These are phyloP conservation scores for Arabidopsis lyrata DNA, from an alignment of 441 rosid genomes.

Conservation along the genomic window DNA sequence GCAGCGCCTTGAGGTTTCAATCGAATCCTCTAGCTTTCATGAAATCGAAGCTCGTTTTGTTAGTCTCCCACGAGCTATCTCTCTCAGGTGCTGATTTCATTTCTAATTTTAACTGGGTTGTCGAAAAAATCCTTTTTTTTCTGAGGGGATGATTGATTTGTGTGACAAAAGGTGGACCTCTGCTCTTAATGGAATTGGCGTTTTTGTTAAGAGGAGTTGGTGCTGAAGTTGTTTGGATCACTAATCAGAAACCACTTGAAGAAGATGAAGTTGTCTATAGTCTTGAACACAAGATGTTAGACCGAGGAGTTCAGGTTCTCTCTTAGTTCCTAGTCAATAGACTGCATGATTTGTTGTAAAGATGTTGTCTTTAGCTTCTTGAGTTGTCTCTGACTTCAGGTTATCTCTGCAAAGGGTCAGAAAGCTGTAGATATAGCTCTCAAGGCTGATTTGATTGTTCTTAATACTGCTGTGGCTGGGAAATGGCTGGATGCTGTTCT, in stretches of 20 bases:
- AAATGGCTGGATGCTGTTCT: slow-evolving; percentile 88
- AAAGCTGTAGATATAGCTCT: slow-evolving; percentile 67
- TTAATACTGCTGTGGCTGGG: slow-evolving; percentile 94
- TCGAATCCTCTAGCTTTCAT: slow-evolving; percentile 70
- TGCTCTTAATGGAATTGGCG: slow-evolving; percentile 87
- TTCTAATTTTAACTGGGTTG: not conserved
- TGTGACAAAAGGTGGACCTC: slow-evolving; percentile 64
- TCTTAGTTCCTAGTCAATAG: not conserved
- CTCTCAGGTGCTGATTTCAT: slow-evolving; percentile 59
- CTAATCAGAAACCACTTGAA: slow-evolving; percentile 69
- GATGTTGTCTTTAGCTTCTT: not conserved
- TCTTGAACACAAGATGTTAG: slow-evolving; percentile 82
- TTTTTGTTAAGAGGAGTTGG: slow-evolving; percentile 80
- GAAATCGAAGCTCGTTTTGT: slow-evolving; percentile 79
- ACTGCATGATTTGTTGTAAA: not conserved
- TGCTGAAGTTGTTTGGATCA: slow-evolving; percentile 80
- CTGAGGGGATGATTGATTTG: slow-evolving; percentile 13
- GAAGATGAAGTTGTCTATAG: slow-evolving; percentile 64
- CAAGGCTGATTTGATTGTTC: slow-evolving; percentile 76
- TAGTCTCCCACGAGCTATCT: slow-evolving; percentile 83
- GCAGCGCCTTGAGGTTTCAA: slow-evolving; percentile 21
- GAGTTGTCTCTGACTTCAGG: slow-evolving; percentile 45
- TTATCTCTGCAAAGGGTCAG: slow-evolving; percentile 70
- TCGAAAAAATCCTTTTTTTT: not conserved
- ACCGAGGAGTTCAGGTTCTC: slow-evolving; percentile 81